These are phyloP conservation scores for Bolboschoenus planiculmis DNA, from an alignment of 176 grass and related monocot species.

Conservation along the genomic window DNA sequence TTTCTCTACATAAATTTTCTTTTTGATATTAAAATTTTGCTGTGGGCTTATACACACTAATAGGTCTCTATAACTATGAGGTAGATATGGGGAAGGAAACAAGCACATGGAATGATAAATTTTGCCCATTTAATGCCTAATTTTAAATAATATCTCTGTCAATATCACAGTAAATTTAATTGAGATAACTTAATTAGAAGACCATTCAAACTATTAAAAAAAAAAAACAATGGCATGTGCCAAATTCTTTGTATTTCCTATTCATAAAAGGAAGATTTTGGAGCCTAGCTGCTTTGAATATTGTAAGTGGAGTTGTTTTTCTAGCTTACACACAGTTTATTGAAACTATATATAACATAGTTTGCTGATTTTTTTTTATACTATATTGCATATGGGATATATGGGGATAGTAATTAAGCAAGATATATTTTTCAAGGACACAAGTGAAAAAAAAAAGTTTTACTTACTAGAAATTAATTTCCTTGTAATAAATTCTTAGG, in stretches of 20 bases:
- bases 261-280: neutral
- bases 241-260: neutral
- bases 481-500: neutral
- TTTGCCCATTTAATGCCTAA: slow-evolving; percentile 7
- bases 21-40: neutral
- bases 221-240: neutral
- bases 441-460: too few species aligned
- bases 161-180: slow-evolving; percentile 15
- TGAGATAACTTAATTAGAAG: neutral
- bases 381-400: neutral
- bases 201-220: neutral
- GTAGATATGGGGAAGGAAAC: neutral
- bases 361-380: neutral
- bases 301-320: neutral
- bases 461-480: too few species aligned
- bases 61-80: neutral
- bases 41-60: neutral
- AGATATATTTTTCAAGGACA: neutral
- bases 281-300: neutral
- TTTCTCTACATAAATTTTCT: neutral
- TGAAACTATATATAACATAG: neutral
- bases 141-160: slow-evolving; percentile 22
- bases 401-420: neutral
- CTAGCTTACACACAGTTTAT: neutral
- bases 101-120: slow-evolving; percentile 20